Evolutionary conservation across 2,329 filamentous ascomycete genomes (phyloP).

Genomic region (Elsinoe ampelina): DNA sequence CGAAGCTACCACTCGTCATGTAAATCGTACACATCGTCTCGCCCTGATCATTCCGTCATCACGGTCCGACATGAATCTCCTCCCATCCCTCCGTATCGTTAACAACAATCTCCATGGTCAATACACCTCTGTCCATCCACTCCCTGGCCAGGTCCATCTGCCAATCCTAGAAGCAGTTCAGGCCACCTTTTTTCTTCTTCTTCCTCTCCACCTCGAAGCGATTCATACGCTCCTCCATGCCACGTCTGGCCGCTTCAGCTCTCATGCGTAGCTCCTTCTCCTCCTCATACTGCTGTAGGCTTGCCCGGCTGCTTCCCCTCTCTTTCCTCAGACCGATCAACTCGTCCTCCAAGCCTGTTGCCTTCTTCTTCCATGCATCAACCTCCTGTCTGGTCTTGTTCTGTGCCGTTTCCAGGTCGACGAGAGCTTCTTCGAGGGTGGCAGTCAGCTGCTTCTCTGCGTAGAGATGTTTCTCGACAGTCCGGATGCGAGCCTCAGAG

Average conservation of each 20-base stretch:
- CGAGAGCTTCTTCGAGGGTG: slow-evolving; percentile 89
- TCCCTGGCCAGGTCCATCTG: neutral
- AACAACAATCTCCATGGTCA: neutral
- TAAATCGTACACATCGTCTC: neutral
- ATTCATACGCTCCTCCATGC: slow-evolving; percentile 77
- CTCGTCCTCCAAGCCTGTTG: slow-evolving; percentile 62
- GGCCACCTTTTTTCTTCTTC: slow-evolving; percentile 85
- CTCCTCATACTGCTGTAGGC: slow-evolving; percentile 86
- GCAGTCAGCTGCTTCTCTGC: slow-evolving; percentile 95
- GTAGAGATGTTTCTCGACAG: slow-evolving; percentile 91
- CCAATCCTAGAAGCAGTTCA: slow-evolving; percentile 82
- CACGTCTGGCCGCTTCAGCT: slow-evolving; percentile 77
- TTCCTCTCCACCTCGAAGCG: slow-evolving; percentile 74
- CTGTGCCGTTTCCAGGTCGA: slow-evolving; percentile 82
- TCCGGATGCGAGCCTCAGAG: slow-evolving; percentile 86
- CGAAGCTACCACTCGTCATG: neutral
- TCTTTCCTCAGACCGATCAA: slow-evolving; percentile 55
- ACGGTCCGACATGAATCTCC: neutral
- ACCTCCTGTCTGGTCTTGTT: slow-evolving; percentile 87
- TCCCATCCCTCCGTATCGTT: neutral
- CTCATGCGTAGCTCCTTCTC: slow-evolving; percentile 87
- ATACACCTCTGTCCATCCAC: neutral
- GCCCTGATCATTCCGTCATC: neutral
- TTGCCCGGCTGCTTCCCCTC: slow-evolving; percentile 48
- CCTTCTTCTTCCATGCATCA: slow-evolving; percentile 84